Percentiles rank a stretch among this genome's conserved stretches.
Conservation (phyloP, 2,329 filamentous ascomycete species). For the Hypoxylon rubiginosum region DNA sequence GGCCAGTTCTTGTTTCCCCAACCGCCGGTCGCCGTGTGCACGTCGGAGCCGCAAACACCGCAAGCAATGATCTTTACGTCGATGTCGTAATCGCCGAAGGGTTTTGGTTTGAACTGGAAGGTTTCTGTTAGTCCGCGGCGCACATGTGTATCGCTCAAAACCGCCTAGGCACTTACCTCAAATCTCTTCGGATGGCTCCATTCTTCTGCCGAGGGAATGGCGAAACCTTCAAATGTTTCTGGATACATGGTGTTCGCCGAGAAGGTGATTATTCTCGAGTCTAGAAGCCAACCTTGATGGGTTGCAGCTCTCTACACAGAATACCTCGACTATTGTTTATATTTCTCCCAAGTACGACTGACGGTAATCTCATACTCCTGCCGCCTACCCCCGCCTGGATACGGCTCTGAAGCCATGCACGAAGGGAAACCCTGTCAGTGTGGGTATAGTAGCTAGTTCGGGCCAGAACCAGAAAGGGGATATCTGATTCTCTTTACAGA, state of each 20-base stretch:
- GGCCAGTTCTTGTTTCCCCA: constrained; percentile 29
- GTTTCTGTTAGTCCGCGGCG: background rate
- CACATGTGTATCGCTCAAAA: background rate
- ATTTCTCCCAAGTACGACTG: background rate
- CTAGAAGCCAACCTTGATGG: background rate
- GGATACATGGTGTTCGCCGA: background rate
- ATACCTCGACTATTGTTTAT: background rate
- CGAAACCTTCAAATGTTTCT: constrained; percentile 2
- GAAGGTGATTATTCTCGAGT: background rate
- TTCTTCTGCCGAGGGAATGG: background rate
- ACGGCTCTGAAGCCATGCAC: background rate
- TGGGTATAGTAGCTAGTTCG: background rate
- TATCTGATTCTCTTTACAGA: background rate
- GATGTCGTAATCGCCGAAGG: constrained; percentile 62
- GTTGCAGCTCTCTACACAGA: background rate
- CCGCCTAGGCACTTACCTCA: background rate
- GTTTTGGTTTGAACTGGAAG: constrained; percentile 58
- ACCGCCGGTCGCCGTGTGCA: constrained; percentile 59
- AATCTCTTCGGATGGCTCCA: background rate
- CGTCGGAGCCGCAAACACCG: constrained; percentile 61
- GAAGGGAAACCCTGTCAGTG: background rate
- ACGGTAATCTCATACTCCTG: background rate
- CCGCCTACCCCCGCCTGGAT: constrained; percentile 2
- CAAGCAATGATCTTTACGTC: constrained; percentile 64
- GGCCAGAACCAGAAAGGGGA: background rate